These are phyloP conservation scores for Paraphoma sp. DNA, from an alignment of 2,329 filamentous ascomycete genomes.

Conservation along the genomic window DNA sequence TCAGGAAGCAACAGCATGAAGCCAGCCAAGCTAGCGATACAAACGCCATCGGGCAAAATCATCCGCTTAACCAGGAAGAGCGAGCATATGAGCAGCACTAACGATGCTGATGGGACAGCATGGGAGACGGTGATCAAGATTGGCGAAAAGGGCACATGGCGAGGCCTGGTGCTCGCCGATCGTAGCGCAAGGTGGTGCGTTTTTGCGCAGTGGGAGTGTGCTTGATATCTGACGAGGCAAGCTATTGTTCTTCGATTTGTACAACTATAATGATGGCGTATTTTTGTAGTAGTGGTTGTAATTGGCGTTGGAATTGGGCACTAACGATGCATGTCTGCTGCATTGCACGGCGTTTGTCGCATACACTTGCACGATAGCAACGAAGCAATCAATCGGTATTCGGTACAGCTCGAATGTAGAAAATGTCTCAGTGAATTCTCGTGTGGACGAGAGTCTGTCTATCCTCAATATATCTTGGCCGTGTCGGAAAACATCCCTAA, in stretches of 20 bases:
- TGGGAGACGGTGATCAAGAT: conserved; percentile 95
- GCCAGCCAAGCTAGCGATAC: conserved; percentile 93
- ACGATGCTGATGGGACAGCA: conserved; percentile 73
- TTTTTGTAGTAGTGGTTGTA: neutral
- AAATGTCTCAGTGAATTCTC: neutral
- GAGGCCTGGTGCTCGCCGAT: conserved; percentile 82
- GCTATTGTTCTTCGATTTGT: conserved; percentile 1
- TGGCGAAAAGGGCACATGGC: conserved; percentile 80
- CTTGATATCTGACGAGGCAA: neutral
- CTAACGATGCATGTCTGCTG: neutral
- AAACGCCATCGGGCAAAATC: conserved; percentile 94
- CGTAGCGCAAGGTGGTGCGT: conserved; percentile 87
- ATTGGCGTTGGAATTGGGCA: neutral
- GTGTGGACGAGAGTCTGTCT: neutral
- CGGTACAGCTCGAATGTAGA: neutral
- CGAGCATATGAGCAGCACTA: conserved; percentile 62
- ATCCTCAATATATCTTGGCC: neutral
- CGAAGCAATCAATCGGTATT: neutral
- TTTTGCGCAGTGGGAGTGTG: conserved; percentile 78
- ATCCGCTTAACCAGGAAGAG: conserved; percentile 84
- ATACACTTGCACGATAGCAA: conserved; percentile 3
- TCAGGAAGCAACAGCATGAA: conserved; percentile 69
- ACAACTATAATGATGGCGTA: neutral
- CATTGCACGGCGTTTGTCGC: conserved; percentile 21
- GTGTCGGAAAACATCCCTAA: neutral